Conservation (phyloP, 352 stramenopile species). For the Globisporangium iwayamae region DNA sequence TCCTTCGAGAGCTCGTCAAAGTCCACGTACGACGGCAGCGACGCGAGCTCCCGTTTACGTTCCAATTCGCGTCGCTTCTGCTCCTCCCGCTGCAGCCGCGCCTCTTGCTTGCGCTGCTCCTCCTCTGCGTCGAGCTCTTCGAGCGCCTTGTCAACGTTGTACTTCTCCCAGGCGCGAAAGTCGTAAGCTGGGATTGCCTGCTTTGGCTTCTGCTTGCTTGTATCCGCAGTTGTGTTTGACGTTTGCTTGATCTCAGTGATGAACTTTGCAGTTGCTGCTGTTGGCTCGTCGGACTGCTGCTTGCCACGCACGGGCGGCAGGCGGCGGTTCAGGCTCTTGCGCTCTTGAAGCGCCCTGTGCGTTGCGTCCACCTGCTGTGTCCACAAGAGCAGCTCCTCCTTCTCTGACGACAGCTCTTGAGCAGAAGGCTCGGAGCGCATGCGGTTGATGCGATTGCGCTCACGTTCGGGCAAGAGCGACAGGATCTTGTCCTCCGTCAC, state of each 20-base stretch:
- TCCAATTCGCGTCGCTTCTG: conserved; percentile 34
- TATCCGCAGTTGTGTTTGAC: background rate
- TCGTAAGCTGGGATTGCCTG: conserved; percentile 82
- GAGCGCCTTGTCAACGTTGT: conserved; percentile 83
- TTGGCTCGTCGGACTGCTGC: background rate
- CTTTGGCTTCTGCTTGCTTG: conserved; percentile 25
- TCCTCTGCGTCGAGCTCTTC: conserved; percentile 66
- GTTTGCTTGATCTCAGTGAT: conserved; percentile 15
- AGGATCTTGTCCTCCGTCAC: conserved; percentile 80
- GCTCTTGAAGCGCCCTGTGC: conserved; percentile 41
- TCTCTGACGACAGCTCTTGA: conserved; percentile 57
- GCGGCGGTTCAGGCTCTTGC: conserved; percentile 11
- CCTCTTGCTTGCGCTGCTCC: conserved; percentile 31
- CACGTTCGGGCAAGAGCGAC: conserved; percentile 65
- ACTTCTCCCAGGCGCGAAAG: conserved; percentile 91
- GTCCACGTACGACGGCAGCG: conserved; percentile 55
- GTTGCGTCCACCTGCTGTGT: conserved; percentile 50
- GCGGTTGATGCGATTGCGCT: conserved; percentile 66
- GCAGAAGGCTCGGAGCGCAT: conserved; percentile 55
- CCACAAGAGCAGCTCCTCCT: conserved; percentile 66
- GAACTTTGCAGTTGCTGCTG: background rate
- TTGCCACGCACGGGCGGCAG: conserved; percentile 62
- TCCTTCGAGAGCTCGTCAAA: conserved; percentile 44
- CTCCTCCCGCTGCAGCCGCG: conserved; percentile 27
- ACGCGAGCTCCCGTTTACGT: conserved; percentile 52